These are phyloP conservation scores for Sorghum bicolor DNA, from an alignment of 176 grass and related monocot species.

Conservation along the genomic window Sorghum_bicolor_NCBIv3 NC_012879.2:1282501-1283000, in stretches of 20 bases:
- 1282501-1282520: constrained; percentile 75
- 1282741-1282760: constrained; percentile 31
- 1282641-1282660: constrained; percentile 53
- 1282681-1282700: constrained; percentile 17
- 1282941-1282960: neutral
- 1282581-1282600: constrained; percentile 44
- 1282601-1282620: constrained; percentile 42
- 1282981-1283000: neutral
- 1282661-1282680: constrained; percentile 74
- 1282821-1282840: neutral
- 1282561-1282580: constrained; percentile 66
- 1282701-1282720: constrained; percentile 72
- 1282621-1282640: constrained; percentile 59
- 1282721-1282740: constrained; percentile 70
- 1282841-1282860: constrained; percentile 29
- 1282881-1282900: neutral
- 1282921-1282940: neutral
- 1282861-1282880: constrained; percentile 30
- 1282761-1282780: neutral
- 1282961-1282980: neutral
- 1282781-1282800: constrained; percentile 38
- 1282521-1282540: constrained; percentile 66
- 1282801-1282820: neutral
- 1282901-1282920: neutral
- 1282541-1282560: constrained; percentile 65